Percentiles rank a stretch among this genome's conserved stretches.
Evolutionary conservation across 2,329 filamentous ascomycete genomes (phyloP).

Genomic region (Ascochyta fabae): DNA sequence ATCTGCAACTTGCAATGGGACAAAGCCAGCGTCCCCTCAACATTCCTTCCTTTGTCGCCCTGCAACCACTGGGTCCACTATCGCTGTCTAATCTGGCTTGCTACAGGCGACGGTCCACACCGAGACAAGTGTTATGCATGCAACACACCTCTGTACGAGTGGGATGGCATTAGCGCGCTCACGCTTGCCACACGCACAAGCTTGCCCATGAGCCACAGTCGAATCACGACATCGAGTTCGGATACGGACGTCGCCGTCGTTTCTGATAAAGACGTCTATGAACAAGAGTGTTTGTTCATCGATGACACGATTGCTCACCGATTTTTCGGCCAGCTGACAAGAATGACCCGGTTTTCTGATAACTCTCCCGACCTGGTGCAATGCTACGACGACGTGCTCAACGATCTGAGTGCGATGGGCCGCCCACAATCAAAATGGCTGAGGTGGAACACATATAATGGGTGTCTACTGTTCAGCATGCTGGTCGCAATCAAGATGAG

Average conservation of each 20-base stretch:
- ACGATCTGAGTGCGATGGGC: slow-evolving; percentile 11
- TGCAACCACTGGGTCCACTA: slow-evolving; percentile 39
- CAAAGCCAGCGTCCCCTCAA: slow-evolving; percentile 4
- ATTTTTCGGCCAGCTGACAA: slow-evolving; percentile 9
- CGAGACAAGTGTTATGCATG: slow-evolving; percentile 24
- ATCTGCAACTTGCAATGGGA: slow-evolving; percentile 21
- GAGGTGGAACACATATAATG: slow-evolving; percentile 15
- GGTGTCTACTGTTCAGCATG: slow-evolving; percentile 24
- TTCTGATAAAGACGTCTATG: slow-evolving; percentile 13
- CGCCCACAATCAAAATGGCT: slow-evolving; percentile 24
- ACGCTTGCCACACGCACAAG: slow-evolving; percentile 30
- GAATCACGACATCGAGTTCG: neutral
- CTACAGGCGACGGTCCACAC: neutral
- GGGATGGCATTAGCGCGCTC: slow-evolving; percentile 30
- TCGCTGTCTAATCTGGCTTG: slow-evolving; percentile 26
- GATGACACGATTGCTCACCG: slow-evolving; percentile 3
- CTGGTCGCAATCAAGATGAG: slow-evolving; percentile 31
- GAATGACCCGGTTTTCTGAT: slow-evolving; percentile 9
- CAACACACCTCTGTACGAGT: slow-evolving; percentile 23
- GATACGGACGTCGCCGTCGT: neutral
- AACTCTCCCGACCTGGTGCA: slow-evolving; percentile 19
- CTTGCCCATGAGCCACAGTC: slow-evolving; percentile 10
- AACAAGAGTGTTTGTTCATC: slow-evolving; percentile 25
- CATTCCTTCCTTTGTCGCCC: slow-evolving; percentile 27
- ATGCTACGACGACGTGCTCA: slow-evolving; percentile 19